Percentiles rank a stretch among this genome's conserved stretches.
phyloP scores from a whole-genome alignment of 805 yeast genomes.

The Yamadazyma nakazawae region DNA sequence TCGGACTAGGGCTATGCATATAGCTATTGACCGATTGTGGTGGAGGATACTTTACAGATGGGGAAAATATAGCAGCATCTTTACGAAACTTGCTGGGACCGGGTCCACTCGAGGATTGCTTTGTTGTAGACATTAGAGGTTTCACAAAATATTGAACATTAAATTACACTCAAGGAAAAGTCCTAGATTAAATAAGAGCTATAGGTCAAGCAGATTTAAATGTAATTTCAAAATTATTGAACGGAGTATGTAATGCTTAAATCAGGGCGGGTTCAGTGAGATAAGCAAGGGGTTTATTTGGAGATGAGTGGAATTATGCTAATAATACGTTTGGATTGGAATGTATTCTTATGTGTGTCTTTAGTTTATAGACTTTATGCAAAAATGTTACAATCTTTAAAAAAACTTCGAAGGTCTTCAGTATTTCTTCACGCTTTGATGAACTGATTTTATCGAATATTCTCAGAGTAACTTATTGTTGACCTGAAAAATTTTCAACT shows the following conservation, averaged over 20 bases:
- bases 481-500: constrained; percentile 8
- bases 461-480: constrained; percentile 4
- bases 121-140: constrained; percentile 17
- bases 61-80: constrained; percentile 37
- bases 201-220: neutral
- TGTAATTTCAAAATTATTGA: neutral
- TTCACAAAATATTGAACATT: constrained; percentile 6
- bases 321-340: neutral
- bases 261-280: neutral
- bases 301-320: neutral
- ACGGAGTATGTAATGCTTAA: neutral
- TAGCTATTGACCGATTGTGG: constrained; percentile 8
- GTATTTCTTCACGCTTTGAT: neutral
- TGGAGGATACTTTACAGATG: constrained; percentile 19
- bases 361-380: neutral
- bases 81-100: constrained; percentile 38
- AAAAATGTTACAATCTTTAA: neutral
- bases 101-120: constrained; percentile 23
- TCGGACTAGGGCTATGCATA: constrained; percentile 2
- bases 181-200: neutral
- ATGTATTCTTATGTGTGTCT: neutral
- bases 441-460: neutral
- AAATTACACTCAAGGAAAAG: neutral
- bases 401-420: neutral
- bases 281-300: neutral